These are phyloP conservation scores for Breviolum minutum DNA, from an alignment of 73 alveolate species.

Conservation along the genomic window DNA sequence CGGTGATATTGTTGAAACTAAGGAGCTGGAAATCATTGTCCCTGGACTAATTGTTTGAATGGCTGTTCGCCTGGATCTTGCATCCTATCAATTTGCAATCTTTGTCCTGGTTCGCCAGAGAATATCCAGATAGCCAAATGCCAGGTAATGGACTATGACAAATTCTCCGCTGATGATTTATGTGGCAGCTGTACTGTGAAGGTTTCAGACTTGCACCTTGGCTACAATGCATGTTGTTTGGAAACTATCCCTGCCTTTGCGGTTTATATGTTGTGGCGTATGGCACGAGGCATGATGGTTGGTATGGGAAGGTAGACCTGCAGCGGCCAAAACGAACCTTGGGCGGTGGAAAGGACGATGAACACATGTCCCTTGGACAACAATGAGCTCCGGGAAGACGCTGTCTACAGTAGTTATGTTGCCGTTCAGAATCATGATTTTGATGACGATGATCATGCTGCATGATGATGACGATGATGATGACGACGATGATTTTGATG, in stretches of 20 bases:
- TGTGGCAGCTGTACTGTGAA: constrained; percentile 92
- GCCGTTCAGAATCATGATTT: neutral
- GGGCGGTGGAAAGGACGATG: constrained; percentile 74
- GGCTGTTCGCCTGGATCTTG: neutral
- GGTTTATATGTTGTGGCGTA: neutral
- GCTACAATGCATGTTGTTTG: neutral
- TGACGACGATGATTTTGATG: too few relatives aligned
- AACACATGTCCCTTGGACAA: constrained; percentile 50
- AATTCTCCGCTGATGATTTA: constrained; percentile 82
- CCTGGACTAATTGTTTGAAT: constrained; percentile 1
- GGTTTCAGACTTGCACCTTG: constrained; percentile 65
- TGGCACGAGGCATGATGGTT: constrained; percentile 61
- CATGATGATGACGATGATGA: neutral
- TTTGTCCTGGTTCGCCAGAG: too few relatives aligned
- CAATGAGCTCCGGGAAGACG: neutral
- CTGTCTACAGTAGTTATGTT: neutral
- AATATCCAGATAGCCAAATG: neutral
- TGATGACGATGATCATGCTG: neutral
- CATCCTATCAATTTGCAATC: neutral
- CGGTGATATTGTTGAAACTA: neutral
- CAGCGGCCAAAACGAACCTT: constrained; percentile 80
- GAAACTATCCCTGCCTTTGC: too few relatives aligned
- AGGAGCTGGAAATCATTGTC: constrained; percentile 80
- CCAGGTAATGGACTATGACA: constrained; percentile 86
- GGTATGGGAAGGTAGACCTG: constrained; percentile 91